Percentiles rank a stretch among this genome's conserved stretches.
phyloP scores from a whole-genome alignment of 2,329 filamentous ascomycete genomes.

The Alternaria rosae region DNA sequence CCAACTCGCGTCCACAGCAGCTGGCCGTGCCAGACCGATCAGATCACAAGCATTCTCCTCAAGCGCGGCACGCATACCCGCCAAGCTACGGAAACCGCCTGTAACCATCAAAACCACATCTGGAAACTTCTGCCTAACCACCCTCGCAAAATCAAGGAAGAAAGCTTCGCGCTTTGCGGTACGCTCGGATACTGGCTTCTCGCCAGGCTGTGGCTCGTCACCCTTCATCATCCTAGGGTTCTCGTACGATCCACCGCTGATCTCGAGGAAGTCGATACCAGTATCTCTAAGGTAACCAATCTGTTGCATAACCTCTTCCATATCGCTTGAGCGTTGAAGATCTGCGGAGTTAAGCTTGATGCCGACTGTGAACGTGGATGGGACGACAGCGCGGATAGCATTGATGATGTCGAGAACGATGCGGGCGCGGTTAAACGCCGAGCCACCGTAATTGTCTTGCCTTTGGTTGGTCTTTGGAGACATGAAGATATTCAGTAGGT shows the following conservation, averaged over 20 bases:
- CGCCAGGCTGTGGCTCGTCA: neutral
- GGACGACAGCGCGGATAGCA: slow-evolving; percentile 53
- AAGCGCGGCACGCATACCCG: slow-evolving; percentile 65
- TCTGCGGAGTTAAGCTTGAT: slow-evolving; percentile 63
- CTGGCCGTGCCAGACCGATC: slow-evolving; percentile 24
- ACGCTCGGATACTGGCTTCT: slow-evolving; percentile 29
- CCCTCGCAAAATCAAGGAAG: slow-evolving; percentile 69
- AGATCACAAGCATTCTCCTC: slow-evolving; percentile 41
- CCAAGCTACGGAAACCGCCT: slow-evolving; percentile 63
- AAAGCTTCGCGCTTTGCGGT: slow-evolving; percentile 69
- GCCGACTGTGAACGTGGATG: slow-evolving; percentile 54
- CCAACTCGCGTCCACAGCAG: slow-evolving; percentile 13
- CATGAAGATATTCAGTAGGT: slow-evolving; percentile 46
- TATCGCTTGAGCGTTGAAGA: slow-evolving; percentile 49
- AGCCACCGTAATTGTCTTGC: slow-evolving; percentile 59
- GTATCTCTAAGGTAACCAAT: slow-evolving; percentile 58
- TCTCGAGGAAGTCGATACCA: slow-evolving; percentile 71
- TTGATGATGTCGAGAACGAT: slow-evolving; percentile 57
- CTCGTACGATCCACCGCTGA: slow-evolving; percentile 64
- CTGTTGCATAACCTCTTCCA: slow-evolving; percentile 65
- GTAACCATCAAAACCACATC: slow-evolving; percentile 61
- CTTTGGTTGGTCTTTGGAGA: slow-evolving; percentile 48
- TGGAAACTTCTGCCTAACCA: slow-evolving; percentile 52
- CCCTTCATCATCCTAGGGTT: slow-evolving; percentile 12
- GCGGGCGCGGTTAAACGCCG: slow-evolving; percentile 54